Conservation (phyloP, 1,284 basidiomycete species). For the Uromyces viciae-fabae region DNA sequence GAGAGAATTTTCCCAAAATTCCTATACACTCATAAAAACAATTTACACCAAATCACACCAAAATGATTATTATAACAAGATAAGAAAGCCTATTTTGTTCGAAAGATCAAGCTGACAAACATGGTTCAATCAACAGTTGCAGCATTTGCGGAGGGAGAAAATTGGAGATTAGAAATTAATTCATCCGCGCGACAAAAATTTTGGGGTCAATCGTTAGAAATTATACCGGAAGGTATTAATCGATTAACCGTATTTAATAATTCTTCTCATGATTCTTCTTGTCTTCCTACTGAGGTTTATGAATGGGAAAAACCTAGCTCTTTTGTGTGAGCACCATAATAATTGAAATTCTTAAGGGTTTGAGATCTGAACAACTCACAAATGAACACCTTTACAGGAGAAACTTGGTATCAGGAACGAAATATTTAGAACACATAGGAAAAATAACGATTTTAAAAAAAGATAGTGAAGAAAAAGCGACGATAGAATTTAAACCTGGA, state of each 20-base stretch:
- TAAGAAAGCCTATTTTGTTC: too few relatives aligned
- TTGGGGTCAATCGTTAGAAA: slow-evolving; percentile 62
- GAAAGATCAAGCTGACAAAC: too few relatives aligned
- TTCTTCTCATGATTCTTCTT: neutral
- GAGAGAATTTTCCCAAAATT: neutral
- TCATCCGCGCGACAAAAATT: slow-evolving; percentile 78
- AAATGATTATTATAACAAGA: neutral
- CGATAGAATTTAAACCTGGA: slow-evolving; percentile 75
- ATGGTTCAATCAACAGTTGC: slow-evolving; percentile 59
- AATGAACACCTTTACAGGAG: slow-evolving; percentile 54
- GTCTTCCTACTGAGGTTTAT: slow-evolving; percentile 45
- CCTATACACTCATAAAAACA: slow-evolving; percentile 1
- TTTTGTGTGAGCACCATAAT: slow-evolving; percentile 37
- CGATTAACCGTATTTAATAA: slow-evolving; percentile 25
- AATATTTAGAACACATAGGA: slow-evolving; percentile 75
- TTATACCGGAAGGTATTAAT: slow-evolving; percentile 45
- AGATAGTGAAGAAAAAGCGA: slow-evolving; percentile 61
- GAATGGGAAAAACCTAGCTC: slow-evolving; percentile 47
- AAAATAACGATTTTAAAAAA: slow-evolving; percentile 69
- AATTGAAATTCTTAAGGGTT: too few relatives aligned
- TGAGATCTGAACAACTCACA: too few relatives aligned
- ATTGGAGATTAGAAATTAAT: slow-evolving; percentile 70
- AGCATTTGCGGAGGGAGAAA: slow-evolving; percentile 72
- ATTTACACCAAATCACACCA: too few relatives aligned
- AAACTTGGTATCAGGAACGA: slow-evolving; percentile 81